Evolutionary conservation across 1,284 basidiomycete genomes (phyloP).

Genomic region (Pterulicium gracile): DNA sequence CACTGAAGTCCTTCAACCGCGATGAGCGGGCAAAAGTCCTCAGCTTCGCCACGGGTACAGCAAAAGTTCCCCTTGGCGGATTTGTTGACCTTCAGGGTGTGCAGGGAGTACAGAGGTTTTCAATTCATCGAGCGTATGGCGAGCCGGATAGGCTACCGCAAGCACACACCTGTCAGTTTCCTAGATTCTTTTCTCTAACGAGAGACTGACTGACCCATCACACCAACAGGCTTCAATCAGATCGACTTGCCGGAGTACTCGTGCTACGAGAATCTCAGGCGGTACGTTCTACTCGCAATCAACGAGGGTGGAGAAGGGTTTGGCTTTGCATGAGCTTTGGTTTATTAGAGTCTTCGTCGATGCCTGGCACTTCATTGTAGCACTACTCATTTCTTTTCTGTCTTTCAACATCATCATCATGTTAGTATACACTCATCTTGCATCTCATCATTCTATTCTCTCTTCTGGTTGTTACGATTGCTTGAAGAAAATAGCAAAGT

Average conservation of each 20-base stretch:
- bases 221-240: constrained; percentile 60
- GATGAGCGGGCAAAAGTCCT: constrained; percentile 93
- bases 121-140: constrained; percentile 90
- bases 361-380: not conserved
- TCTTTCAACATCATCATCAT: not conserved
- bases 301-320: constrained; percentile 91
- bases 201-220: constrained; percentile 8
- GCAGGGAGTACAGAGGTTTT: constrained; percentile 92
- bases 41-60: constrained; percentile 95
- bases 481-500: too few relatives aligned
- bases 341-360: not conserved
- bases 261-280: constrained; percentile 88
- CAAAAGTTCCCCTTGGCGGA: constrained; percentile 88
- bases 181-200: constrained; percentile 4
- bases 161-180: constrained; percentile 75
- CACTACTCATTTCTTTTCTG: not conserved
- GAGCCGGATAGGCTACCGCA: constrained; percentile 78
- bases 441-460: constrained; percentile 4
- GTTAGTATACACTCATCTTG: not conserved
- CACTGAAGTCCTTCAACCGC: constrained; percentile 93
- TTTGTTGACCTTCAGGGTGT: constrained; percentile 92
- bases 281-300: constrained; percentile 81
- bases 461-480: constrained; percentile 20
- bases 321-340: constrained; percentile 54
- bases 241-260: constrained; percentile 88